Evolutionary conservation across 768 basidiomycete species (phyloP), one percentile per base, ranked within the genome.

Genomic region (Mycena leptocephala): DNA sequence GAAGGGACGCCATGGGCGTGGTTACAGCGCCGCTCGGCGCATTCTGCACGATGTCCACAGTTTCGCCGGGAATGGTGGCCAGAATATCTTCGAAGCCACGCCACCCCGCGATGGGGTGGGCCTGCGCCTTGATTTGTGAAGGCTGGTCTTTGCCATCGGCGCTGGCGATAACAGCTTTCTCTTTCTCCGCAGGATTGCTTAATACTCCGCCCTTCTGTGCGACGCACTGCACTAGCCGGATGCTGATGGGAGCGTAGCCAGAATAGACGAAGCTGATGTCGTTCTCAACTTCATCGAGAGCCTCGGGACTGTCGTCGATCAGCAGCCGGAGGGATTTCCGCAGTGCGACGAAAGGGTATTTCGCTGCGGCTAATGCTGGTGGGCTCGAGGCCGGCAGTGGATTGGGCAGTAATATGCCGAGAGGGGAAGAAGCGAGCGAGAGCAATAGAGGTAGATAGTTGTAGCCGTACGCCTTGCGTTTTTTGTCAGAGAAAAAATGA

Each of bases 191-290:
- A 63, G 95, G 94, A 80, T 95, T 95, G 82, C 94, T 95, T 48
- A 98, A 87, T 58, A 99, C 94, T 5, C 95, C 94, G 41, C 94
- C 95, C 85, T 96, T 98, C 86, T 97, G 96, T 18, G 95, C 95
- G 56, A 96, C 88, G 82, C 97, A 97, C 85, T 99, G 98, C 3
- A 99, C 94, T 10, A 99, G 90, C 39, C 98, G 92, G 30, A 99
- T 85, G 82, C 94, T 96, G 78, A 99, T 92, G 18, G 98, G 98
- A 1, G 98, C 98, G 83, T 97, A 99, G 24, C 98, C 98, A 0
- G 97, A 98, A 86, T 98, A 99, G 41, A 96, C 95, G 83, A 95
- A 99, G 75, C 95, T 94, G 83, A 99, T 96, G 84, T 99, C 98
- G 81, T 96, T 96, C 81, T 98, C 97, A 39, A 95, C 89, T 81